Evolutionary conservation across 2,329 filamentous ascomycete species (phyloP).

Genomic region (Cladophialophora chaetospira): DNA sequence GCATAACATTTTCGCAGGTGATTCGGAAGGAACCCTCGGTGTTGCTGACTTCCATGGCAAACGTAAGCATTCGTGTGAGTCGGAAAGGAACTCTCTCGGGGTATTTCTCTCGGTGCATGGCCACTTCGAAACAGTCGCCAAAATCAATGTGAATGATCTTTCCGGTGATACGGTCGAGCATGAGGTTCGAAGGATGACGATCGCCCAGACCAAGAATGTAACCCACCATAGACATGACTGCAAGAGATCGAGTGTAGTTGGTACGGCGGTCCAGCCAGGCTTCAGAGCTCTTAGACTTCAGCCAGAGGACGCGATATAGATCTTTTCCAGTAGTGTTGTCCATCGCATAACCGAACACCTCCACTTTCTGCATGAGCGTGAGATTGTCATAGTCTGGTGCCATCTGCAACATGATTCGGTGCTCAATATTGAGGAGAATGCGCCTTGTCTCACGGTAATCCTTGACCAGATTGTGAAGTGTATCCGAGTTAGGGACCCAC

Average conservation of each 20-base stretch:
- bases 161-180: conserved; percentile 93
- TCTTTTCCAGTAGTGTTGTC: conserved; percentile 99
- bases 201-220: conserved; percentile 97
- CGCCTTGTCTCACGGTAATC: conserved; percentile 97
- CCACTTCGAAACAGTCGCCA: conserved; percentile 98
- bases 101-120: conserved; percentile 99
- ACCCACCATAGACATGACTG: conserved; percentile 99
- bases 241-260: conserved; percentile 96
- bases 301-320: conserved; percentile 94
- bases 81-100: conserved; percentile 97
- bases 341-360: conserved; percentile 97
- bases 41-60: conserved; percentile 99
- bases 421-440: conserved; percentile 98
- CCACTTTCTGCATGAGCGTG: conserved; percentile 99
- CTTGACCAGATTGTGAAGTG: conserved; percentile 90
- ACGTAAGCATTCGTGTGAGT: conserved; percentile 96
- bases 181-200: conserved; percentile 94
- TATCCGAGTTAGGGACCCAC: conserved; percentile 98
- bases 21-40: conserved; percentile 98
- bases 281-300: conserved; percentile 98
- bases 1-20: conserved; percentile 98
- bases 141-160: conserved; percentile 99
- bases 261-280: conserved; percentile 96
- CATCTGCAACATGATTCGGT: conserved; percentile 99
- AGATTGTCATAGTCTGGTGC: conserved; percentile 98